Base-by-base conservation (phyloP, 495 filamentous ascomycete species). In the Penicillium maclennaniae region DNA sequence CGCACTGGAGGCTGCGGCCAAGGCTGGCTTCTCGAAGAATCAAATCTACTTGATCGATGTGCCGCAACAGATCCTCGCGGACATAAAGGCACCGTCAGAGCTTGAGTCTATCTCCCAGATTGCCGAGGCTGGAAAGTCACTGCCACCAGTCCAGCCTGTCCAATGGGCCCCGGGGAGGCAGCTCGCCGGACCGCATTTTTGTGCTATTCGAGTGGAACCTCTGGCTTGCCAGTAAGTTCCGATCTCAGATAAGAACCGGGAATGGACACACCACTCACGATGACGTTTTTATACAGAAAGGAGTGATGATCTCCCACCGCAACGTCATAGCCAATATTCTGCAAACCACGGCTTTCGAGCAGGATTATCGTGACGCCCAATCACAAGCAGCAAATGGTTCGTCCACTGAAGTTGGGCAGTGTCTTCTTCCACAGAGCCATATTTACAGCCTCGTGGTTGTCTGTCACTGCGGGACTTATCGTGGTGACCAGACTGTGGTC, bases 191-290 rank as follows among this genome's bases (percentile, higher is more conserved):
- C 83, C 12, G 91, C 91, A 0, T 96, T 89, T 65, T 74, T 96
- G 23, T 95, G 91, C 75, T 95, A 92, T 67, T 93, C 89, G 0
- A 91, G 87, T 67, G 91, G 91, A 19, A 96, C 91, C 10, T 93
- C 89, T 31, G 91, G 91, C 8, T 68, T 95, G 43, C 91, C 91
- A 31, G 87, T 89, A 74, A 62, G 80, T 9, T 9, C 28, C 1
- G 28, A 31, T 8, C 12, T 31, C 28, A 9, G 12, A 31, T 10
- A 31, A 31, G 3, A 6, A n/a, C n/a, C n/a, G n/a, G n/a, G n/a
- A n/a, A n/a, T n/a, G n/a, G n/a, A n/a, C n/a, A n/a, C n/a, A n/a
- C n/a, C n/a, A n/a, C n/a, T n/a, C n/a, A n/a, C n/a, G n/a, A n/a
- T n/a, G n/a, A n/a, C n/a, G n/a, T 9, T 6, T 31, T 4, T 9